Conservation (phyloP, 1,284 basidiomycete species). For the Sphagnurus paluster region DNA sequence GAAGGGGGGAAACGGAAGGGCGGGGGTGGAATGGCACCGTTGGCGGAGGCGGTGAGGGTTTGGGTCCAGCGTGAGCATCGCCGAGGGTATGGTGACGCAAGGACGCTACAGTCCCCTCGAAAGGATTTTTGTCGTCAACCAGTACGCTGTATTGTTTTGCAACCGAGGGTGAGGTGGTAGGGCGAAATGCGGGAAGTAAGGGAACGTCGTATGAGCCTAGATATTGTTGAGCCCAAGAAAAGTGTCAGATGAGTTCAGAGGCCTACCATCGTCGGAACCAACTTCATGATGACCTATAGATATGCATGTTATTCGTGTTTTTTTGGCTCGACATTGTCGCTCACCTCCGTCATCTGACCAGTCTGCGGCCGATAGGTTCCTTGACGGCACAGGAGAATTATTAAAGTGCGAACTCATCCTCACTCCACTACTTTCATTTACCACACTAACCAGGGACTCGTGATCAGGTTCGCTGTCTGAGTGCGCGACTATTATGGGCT, state of each 20-base stretch:
- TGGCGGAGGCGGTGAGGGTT: background rate
- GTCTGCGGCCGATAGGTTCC: constrained; percentile 2
- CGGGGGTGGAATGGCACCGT: constrained; percentile 1
- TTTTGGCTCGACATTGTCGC: background rate
- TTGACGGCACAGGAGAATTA: background rate
- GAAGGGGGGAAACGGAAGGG: constrained; percentile 6
- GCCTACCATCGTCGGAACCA: background rate
- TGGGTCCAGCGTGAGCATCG: background rate
- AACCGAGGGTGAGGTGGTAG: background rate
- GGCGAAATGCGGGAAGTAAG: constrained; percentile 9
- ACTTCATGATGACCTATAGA: background rate
- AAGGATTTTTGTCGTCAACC: background rate
- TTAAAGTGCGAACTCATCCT: background rate
- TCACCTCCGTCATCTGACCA: constrained; percentile 1
- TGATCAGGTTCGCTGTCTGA: background rate
- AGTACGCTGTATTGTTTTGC: constrained; percentile 7
- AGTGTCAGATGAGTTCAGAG: background rate
- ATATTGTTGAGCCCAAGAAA: background rate
- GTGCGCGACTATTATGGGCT: background rate
- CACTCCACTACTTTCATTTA: background rate
- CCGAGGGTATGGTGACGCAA: constrained; percentile 2
- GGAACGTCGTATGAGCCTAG: background rate
- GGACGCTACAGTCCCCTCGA: background rate
- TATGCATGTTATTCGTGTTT: background rate
- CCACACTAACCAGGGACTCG: background rate